phyloP scores from a whole-genome alignment of 2,329 filamentous ascomycete genomes.

The Ceratocystis ficicola region DNA sequence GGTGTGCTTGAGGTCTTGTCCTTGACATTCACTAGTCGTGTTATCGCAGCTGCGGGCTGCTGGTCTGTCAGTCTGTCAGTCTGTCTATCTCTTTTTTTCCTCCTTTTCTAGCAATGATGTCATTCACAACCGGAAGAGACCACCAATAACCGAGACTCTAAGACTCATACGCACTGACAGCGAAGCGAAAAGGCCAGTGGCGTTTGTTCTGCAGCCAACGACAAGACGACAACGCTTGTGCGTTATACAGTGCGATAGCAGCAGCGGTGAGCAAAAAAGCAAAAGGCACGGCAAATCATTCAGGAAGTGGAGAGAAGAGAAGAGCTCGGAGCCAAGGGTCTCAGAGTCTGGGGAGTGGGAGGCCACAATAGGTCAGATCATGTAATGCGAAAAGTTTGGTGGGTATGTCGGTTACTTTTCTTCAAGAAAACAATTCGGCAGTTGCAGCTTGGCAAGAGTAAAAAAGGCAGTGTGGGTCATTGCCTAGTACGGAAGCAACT shows the following conservation, averaged over 20 bases:
- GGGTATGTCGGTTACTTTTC: neutral
- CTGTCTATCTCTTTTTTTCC: neutral
- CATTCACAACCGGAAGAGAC: neutral
- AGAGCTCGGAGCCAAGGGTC: neutral
- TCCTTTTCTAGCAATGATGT: neutral
- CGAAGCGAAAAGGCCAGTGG: neutral
- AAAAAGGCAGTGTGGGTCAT: no score
- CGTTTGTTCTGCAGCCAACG: neutral
- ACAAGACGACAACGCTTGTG: neutral
- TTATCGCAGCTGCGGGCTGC: neutral
- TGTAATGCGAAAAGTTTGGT: neutral
- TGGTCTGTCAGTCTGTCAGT: neutral
- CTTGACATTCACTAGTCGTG: neutral
- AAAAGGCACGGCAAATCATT: slow-evolving; percentile 4
- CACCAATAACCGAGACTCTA: neutral
- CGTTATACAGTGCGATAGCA: neutral
- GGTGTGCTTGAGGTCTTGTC: neutral
- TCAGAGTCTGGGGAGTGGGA: neutral
- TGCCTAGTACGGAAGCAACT: no score
- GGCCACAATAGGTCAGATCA: neutral
- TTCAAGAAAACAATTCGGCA: neutral
- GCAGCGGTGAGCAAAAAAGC: slow-evolving; percentile 8
- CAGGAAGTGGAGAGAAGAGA: neutral
- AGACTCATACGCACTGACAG: slow-evolving; percentile 7
- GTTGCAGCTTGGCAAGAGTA: neutral